Evolutionary conservation across 2,329 filamentous ascomycete genomes (phyloP).

Genomic region (Rachicladosporium sp.): DNA sequence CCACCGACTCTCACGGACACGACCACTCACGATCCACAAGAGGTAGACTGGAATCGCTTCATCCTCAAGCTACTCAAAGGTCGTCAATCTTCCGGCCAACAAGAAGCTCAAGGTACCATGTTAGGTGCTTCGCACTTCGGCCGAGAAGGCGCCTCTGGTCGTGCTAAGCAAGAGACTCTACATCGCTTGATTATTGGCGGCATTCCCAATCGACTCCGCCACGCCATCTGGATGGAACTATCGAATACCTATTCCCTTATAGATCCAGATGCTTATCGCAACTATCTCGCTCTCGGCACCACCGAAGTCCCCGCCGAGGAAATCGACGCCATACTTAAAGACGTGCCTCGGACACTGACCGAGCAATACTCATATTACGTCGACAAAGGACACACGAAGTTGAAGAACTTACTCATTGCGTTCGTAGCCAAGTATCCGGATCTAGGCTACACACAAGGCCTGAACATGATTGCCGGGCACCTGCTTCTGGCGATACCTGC

Average conservation of each 20-base stretch:
- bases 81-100: slow-evolving; percentile 15
- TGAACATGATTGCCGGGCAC: slow-evolving; percentile 91
- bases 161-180: slow-evolving; percentile 59
- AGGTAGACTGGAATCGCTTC: slow-evolving; percentile 23
- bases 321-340: slow-evolving; percentile 59
- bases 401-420: slow-evolving; percentile 76
- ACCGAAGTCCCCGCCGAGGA: slow-evolving; percentile 60
- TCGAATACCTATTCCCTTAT: slow-evolving; percentile 71
- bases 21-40: slow-evolving; percentile 18
- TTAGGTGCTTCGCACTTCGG: slow-evolving; percentile 82
- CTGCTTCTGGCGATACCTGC: slow-evolving; percentile 85
- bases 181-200: slow-evolving; percentile 73
- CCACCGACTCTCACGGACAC: slow-evolving; percentile 18
- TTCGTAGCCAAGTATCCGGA: slow-evolving; percentile 81
- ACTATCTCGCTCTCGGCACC: slow-evolving; percentile 30
- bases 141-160: slow-evolving; percentile 81
- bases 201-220: slow-evolving; percentile 74
- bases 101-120: slow-evolving; percentile 59
- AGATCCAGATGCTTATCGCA: slow-evolving; percentile 76
- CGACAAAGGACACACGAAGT: slow-evolving; percentile 71
- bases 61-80: slow-evolving; percentile 15
- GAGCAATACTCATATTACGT: slow-evolving; percentile 96
- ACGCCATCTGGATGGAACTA: slow-evolving; percentile 91
- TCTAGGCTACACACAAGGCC: slow-evolving; percentile 94
- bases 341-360: slow-evolving; percentile 88